These are phyloP conservation scores for Tulasnella sp. DNA, from an alignment of 768 basidiomycete species.

Conservation along the genomic window DNA sequence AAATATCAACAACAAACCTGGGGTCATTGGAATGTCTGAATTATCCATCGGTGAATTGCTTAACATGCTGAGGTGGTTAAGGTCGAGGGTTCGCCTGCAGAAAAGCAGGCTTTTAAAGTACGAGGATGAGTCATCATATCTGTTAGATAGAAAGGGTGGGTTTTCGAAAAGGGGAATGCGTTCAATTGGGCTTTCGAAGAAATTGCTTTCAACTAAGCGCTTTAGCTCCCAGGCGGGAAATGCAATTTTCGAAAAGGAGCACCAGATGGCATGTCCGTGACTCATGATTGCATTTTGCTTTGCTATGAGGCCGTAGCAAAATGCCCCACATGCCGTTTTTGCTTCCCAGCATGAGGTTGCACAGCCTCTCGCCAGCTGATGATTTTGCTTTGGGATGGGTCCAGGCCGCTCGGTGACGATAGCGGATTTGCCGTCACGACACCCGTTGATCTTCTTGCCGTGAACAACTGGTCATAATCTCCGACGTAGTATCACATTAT, in stretches of 20 bases:
- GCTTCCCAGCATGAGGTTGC: not conserved
- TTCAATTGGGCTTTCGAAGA: not conserved
- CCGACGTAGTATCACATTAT: not conserved
- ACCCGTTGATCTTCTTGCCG: too few species aligned
- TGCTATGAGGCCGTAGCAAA: too few species aligned
- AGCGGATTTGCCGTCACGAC: not conserved
- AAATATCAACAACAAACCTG: not conserved
- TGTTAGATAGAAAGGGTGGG: not conserved
- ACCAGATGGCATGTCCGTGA: too few species aligned
- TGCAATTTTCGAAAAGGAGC: too few species aligned
- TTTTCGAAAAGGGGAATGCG: not conserved
- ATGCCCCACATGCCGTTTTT: not conserved
- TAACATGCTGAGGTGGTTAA: not conserved
- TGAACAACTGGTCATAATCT: too few species aligned
- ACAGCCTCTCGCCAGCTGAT: not conserved
- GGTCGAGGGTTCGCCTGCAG: not conserved
- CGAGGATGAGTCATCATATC: not conserved
- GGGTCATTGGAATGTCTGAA: not conserved
- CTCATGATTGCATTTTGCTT: too few species aligned
- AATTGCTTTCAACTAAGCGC: not conserved
- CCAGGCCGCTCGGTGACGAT: not conserved
- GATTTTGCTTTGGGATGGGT: not conserved
- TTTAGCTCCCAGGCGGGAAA: not conserved
- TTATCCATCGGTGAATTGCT: not conserved
- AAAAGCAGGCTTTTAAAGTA: not conserved